Evolutionary conservation across 2,329 filamentous ascomycete species (phyloP), one percentile per base, ranked within the genome.

Genomic region (Sordariomycetes sp.): DNA sequence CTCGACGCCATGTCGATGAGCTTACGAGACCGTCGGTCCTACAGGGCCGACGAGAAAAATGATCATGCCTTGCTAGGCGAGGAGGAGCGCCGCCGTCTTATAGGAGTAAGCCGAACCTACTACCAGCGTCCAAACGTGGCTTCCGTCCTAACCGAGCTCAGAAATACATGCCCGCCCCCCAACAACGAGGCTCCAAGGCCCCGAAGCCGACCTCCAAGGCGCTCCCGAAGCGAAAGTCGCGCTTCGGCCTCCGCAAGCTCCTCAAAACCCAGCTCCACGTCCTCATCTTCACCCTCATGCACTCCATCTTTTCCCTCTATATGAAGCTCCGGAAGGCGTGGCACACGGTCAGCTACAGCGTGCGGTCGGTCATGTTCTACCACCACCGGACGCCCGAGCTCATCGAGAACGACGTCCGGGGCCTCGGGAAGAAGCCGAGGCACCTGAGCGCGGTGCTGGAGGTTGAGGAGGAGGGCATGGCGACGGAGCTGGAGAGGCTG

Each of bases 321-420:
- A 86, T 96, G 62, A 87, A 90, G 61, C 72, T 89, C 59, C 85
- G 91, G 59, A 85, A 90, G 67, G 82, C 84, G 57, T 94, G 90
- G 73, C 86, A 92, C 68, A 81, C 86, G 10, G 78, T 95, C 54
- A 76, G 84, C 63, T 87, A 94, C 68, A 85, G 88, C 59, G 74
- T 92, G 61, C 81, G 90, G 56, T 88, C 89, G 10, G 80, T 97
- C 60, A 77, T 95, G 57, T 91, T 92, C 69, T 94, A 99, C 74
- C 95, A 99, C 73, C 94, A 99, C 70, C 88, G 89, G 56, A 95
- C 92, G 0, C 94, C 94, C 8, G 89, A 95, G 67, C 83, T 96
- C 67, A 96, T 99, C 63, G 84, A 86, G 65, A 85, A 87, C 65
- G 94, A 99, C 72, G 86, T 97, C 28, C 83, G 83, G 68, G 78